These are phyloP conservation scores for Aureobasidium sp. DNA, from an alignment of 2,329 filamentous ascomycete genomes.

Conservation along the genomic window DNA sequence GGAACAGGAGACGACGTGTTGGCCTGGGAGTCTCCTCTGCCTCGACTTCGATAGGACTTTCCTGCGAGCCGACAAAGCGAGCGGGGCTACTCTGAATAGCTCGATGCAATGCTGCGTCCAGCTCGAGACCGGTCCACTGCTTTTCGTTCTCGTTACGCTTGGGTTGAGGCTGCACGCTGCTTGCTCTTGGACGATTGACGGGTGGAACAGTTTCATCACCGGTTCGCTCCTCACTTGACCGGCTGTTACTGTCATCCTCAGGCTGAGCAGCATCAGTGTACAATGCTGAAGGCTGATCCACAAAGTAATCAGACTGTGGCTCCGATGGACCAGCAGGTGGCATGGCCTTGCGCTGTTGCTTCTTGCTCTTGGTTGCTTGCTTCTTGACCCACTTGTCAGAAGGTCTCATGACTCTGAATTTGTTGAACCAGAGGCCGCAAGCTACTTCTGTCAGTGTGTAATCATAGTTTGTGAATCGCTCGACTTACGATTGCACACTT, in stretches of 20 bases:
- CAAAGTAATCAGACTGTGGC: conserved; percentile 14
- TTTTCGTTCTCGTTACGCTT: conserved; percentile 25
- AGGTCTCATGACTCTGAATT: conserved; percentile 77
- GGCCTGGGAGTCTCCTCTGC: conserved; percentile 47
- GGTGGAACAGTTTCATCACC: conserved; percentile 9
- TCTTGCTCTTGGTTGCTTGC: conserved; percentile 22
- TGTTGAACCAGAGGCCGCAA: conserved; percentile 90
- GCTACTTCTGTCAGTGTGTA: conserved; percentile 36
- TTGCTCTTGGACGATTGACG: conserved; percentile 37
- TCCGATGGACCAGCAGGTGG: conserved; percentile 9
- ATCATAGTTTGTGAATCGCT: neutral
- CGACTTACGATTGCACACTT: conserved; percentile 77
- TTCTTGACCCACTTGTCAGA: conserved; percentile 59
- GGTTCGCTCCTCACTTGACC: neutral
- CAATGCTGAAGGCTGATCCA: conserved; percentile 13
- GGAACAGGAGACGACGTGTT: conserved; percentile 66
- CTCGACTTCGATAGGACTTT: conserved; percentile 41
- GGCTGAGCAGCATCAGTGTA: conserved; percentile 15
- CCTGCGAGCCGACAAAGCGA: conserved; percentile 39
- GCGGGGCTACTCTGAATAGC: conserved; percentile 55
- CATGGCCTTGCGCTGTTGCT: conserved; percentile 21
- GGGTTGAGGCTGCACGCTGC: conserved; percentile 37
- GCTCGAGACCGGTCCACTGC: conserved; percentile 16
- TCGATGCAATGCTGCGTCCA: conserved; percentile 35
- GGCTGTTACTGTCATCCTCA: conserved; percentile 9